A percentile compares a stretch with the other conserved stretches of the same genome.
Conservation (phyloP, 1,139 yeast species). For the Spencermartinsiella ligniputridi region DNA sequence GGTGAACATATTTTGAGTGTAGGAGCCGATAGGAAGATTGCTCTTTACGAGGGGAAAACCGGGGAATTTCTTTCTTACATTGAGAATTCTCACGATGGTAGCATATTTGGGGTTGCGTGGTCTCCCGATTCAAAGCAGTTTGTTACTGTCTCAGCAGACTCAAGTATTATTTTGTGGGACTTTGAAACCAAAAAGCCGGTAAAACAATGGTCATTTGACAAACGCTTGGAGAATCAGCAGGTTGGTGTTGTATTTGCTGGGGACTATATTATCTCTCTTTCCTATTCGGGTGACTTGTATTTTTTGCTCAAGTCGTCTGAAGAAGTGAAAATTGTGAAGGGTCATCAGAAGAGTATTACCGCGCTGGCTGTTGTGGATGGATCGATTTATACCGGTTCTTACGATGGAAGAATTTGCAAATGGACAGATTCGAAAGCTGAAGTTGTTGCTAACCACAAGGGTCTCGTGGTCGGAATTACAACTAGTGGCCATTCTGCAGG, state of each 20-base stretch:
- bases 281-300: slow-evolving; percentile 69
- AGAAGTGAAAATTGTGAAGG: slow-evolving; percentile 48
- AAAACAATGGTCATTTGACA: slow-evolving; percentile 29
- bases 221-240: slow-evolving; percentile 57
- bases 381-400: slow-evolving; percentile 61
- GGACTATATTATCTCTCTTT: slow-evolving; percentile 58
- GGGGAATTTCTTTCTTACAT: slow-evolving; percentile 61
- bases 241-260: slow-evolving; percentile 73
- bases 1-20: slow-evolving; percentile 65
- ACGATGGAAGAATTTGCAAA: slow-evolving; percentile 68
- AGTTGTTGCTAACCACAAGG: slow-evolving; percentile 20
- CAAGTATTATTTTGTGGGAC: slow-evolving; percentile 63
- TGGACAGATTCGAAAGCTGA: slow-evolving; percentile 43
- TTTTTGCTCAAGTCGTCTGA: slow-evolving; percentile 41
- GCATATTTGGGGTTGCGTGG: slow-evolving; percentile 78
- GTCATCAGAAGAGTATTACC: slow-evolving; percentile 83
- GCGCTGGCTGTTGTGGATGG: slow-evolving; percentile 37
- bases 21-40: slow-evolving; percentile 79
- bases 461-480: slow-evolving; percentile 34
- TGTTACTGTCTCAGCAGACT: slow-evolving; percentile 84
- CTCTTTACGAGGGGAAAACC: slow-evolving; percentile 78
- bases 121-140: slow-evolving; percentile 49
- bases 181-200: slow-evolving; percentile 30
- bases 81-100: slow-evolving; percentile 59
- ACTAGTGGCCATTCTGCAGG: slow-evolving; percentile 52